Base-by-base conservation (phyloP, 2,329 filamentous ascomycete species). In the Zelopaecilomyces penicillatus region DNA sequence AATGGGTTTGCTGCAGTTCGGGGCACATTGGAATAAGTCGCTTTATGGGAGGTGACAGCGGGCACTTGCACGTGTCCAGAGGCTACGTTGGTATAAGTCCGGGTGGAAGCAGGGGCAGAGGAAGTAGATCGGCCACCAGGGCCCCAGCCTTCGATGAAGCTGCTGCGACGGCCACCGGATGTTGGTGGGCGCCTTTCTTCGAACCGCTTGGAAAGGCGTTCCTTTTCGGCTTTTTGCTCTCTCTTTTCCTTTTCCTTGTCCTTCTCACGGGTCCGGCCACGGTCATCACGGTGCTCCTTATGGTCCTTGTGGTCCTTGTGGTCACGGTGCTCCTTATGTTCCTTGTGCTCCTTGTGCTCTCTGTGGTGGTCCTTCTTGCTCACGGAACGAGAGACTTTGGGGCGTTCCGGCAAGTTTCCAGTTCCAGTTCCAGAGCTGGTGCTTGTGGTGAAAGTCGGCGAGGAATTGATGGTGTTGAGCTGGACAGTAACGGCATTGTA, bases 171-270 rank as follows among this genome's bases (percentile, higher is more conserved):
- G 49, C 36, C 38, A 9, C 45, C 44, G 45, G 51, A 42, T 36
- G 43, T 37, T 11, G 44, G 39, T 39, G 55, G 46, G 19, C 61
- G 62, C 37, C 55, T 56, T 43, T 65, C 60, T 30, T 65, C 65
- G 48, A 68, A 67, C 29, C 65, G 63, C 44, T 56, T 57, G 30
- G 60, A 61, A 42, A 68, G 57, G 11, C 65, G 64, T 39, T 64
- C 62, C 51, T 63, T 64, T 42, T 63, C 60, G 30, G 54, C 57
- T 44, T 58, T 56, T 45, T 56, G 52, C 41, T 61, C 59, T 45
- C 57, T 55, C 43, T 57, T 56, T 39, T 60, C 60, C 42, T 49
- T 56, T 40, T 56, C 54, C 46, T 57, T 60, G 12, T 52, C 52
- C 42, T 41, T 43, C n/a, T 56, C 53, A 32, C 52, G 51, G 42